Conservation (phyloP, 2,329 filamentous ascomycete genomes). For the Pseudogymnoascus sp. region DNA sequence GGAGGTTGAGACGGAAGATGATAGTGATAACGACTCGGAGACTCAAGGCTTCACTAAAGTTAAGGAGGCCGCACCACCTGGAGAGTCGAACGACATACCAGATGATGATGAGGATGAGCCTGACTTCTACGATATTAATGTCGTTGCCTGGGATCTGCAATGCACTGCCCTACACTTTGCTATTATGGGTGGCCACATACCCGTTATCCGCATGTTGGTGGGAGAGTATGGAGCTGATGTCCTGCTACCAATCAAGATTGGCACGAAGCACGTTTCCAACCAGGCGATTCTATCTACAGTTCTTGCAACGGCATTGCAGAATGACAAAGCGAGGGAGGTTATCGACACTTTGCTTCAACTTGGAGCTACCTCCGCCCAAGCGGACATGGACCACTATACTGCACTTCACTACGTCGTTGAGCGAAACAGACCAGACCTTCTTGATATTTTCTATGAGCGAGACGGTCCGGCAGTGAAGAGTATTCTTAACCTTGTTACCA, state of each 20-base stretch:
- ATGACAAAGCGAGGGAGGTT: constrained; percentile 57
- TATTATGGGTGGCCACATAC: constrained; percentile 61
- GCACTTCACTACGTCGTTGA: constrained; percentile 56
- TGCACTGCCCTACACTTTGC: constrained; percentile 71
- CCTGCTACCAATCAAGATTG: constrained; percentile 63
- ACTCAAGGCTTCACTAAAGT: constrained; percentile 38
- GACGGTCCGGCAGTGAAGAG: constrained; percentile 53
- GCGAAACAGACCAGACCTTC: constrained; percentile 37
- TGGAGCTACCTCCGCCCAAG: constrained; percentile 66
- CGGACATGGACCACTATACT: constrained; percentile 55
- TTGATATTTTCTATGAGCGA: constrained; percentile 42
- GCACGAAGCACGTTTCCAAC: constrained; percentile 34
- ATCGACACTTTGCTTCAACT: constrained; percentile 54
- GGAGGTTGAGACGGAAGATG: constrained; percentile 21
- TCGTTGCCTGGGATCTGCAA: constrained; percentile 69
- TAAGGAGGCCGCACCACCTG: constrained; percentile 23
- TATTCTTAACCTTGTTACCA: constrained; percentile 57
- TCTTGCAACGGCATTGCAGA: constrained; percentile 56
- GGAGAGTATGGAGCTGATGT: constrained; percentile 69
- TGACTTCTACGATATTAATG: constrained; percentile 71
- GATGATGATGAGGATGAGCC: constrained; percentile 58
- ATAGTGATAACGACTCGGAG: constrained; percentile 38
- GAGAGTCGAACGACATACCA: constrained; percentile 30
- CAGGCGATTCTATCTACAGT: constrained; percentile 60
- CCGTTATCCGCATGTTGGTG: constrained; percentile 61